Percentiles rank a stretch among this genome's conserved stretches.
Conservation (phyloP, 495 filamentous ascomycete species). For the Cercophora scortea region DNA sequence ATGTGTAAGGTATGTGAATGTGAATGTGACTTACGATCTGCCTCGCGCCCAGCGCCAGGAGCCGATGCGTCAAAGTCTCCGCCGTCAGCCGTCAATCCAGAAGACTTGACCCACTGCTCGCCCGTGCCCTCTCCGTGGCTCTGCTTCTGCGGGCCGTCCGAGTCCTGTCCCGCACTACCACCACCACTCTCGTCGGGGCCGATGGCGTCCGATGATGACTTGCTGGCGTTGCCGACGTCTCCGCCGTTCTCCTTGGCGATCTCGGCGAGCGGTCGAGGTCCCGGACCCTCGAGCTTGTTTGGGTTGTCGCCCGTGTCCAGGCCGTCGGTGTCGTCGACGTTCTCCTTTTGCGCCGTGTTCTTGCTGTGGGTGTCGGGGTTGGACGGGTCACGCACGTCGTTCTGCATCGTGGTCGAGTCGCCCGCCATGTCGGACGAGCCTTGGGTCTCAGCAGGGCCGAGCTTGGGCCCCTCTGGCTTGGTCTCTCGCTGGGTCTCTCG, state of each 20-base stretch:
- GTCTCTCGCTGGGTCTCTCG: not conserved
- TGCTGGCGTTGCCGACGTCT: constrained; percentile 15
- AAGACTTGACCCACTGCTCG: constrained; percentile 49
- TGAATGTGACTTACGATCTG: constrained; percentile 48
- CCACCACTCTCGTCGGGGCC: not conserved
- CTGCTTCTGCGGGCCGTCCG: constrained; percentile 23
- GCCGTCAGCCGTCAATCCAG: constrained; percentile 49
- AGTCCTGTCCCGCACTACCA: constrained; percentile 12
- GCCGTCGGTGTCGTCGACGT: constrained; percentile 21
- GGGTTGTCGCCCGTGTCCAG: constrained; percentile 19
- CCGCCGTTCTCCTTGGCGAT: constrained; percentile 36
- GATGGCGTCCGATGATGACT: not conserved
- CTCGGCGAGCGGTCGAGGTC: constrained; percentile 31
- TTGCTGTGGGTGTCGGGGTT: constrained; percentile 22
- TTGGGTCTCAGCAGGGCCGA: constrained; percentile 19
- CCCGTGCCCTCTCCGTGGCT: constrained; percentile 43
- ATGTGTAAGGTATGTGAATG: no score
- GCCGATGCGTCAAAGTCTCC: constrained; percentile 58
- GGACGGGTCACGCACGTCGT: constrained; percentile 26
- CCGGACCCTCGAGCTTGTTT: constrained; percentile 34
- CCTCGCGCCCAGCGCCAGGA: constrained; percentile 56
- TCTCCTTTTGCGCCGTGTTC: constrained; percentile 17
- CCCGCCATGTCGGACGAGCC: constrained; percentile 17
- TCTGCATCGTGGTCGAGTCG: constrained; percentile 29
- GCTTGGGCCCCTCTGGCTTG: constrained; percentile 1